phyloP scores from a whole-genome alignment of 345 rosid genomes.

The Hibiscus mutabilis region DNA sequence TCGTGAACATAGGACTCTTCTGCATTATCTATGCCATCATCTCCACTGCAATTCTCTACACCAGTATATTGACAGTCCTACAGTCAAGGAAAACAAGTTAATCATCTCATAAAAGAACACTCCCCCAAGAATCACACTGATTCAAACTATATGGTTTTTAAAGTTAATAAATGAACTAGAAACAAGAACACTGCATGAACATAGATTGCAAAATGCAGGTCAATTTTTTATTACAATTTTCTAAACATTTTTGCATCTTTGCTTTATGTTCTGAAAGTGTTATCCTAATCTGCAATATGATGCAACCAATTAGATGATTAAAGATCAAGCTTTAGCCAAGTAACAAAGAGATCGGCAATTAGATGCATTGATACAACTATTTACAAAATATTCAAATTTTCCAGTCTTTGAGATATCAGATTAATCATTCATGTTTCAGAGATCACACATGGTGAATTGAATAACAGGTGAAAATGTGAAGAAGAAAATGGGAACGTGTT shows the following conservation, averaged over 20 bases:
- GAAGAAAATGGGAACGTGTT: slow-evolving; percentile 3
- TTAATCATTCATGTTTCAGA: not conserved
- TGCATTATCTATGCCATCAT: slow-evolving; percentile 43
- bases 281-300: not conserved
- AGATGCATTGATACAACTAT: not conserved
- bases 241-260: not conserved
- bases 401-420: not conserved
- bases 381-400: not conserved
- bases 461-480: not conserved
- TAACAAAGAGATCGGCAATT: slow-evolving; percentile 1
- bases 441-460: not conserved
- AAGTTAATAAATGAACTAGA: not conserved
- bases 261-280: not conserved
- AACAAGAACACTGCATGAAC: not conserved
- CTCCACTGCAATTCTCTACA: slow-evolving; percentile 48
- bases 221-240: not conserved
- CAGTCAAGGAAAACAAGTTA: slow-evolving; percentile 12
- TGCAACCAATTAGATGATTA: slow-evolving; percentile 4
- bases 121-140: slow-evolving; percentile 7
- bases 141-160: not conserved
- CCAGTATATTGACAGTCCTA: slow-evolving; percentile 46
- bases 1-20: slow-evolving; percentile 76
- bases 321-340: not conserved
- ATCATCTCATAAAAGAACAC: slow-evolving; percentile 12
- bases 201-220: not conserved